Evolutionary conservation across 495 filamentous ascomycete genomes (phyloP).

Genomic region (Melanomma pulvis-pyrius): DNA sequence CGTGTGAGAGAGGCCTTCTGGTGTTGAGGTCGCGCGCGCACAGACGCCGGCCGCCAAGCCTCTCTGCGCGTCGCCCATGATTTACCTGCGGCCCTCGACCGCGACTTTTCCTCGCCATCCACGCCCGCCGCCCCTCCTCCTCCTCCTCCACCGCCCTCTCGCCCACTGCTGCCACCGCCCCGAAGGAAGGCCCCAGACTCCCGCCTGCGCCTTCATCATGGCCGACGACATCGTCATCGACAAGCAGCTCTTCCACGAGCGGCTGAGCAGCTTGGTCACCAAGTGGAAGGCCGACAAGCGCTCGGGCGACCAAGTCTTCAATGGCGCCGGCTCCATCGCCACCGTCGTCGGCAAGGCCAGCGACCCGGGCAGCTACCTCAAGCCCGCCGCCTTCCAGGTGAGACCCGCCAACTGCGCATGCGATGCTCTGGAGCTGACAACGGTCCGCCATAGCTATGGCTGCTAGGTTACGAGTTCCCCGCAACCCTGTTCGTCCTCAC

Average conservation of each 20-base stretch:
- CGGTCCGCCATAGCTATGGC: conserved; percentile 78
- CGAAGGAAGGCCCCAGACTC: conserved; percentile 6
- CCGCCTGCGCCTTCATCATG: conserved; percentile 41
- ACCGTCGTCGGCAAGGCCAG: conserved; percentile 94
- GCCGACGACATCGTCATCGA: conserved; percentile 82
- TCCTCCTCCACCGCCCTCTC: conserved; percentile 7
- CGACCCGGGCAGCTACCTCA: conserved; percentile 78
- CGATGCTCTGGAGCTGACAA: neutral
- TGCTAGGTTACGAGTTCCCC: conserved; percentile 97
- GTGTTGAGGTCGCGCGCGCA: neutral
- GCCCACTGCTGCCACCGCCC: conserved; percentile 6
- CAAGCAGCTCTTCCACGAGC: conserved; percentile 86
- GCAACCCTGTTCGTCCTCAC: conserved; percentile 92
- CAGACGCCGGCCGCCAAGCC: conserved; percentile 5
- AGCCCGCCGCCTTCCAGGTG: conserved; percentile 95
- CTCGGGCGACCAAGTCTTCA: conserved; percentile 75
- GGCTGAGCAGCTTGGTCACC: conserved; percentile 78
- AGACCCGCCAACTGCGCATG: conserved; percentile 40
- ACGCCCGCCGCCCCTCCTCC: conserved; percentile 3
- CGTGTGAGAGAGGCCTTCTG: neutral
- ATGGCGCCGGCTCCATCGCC: conserved; percentile 80
- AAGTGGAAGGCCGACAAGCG: conserved; percentile 97
- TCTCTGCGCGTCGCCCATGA: conserved; percentile 8
- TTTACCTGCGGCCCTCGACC: neutral
- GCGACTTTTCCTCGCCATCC: neutral